Conservation (phyloP, 352 stramenopile genomes). For the Elongisporangium anandrum region DNA sequence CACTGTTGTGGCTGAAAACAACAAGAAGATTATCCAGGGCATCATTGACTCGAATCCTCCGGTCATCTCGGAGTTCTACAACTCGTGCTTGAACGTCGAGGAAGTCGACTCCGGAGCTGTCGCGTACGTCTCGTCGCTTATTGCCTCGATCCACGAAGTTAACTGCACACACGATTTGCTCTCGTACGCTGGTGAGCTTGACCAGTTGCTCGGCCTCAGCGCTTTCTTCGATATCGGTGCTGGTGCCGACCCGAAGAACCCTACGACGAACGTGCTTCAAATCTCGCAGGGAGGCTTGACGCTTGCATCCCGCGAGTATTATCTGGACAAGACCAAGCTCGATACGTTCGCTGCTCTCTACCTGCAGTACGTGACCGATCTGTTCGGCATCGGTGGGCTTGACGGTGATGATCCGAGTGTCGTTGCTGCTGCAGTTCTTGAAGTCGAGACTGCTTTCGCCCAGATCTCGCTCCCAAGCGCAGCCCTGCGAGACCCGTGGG, state of each 20-base stretch:
- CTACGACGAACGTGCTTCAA: constrained; percentile 37
- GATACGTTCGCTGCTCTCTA: constrained; percentile 37
- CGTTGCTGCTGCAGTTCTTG: constrained; percentile 33
- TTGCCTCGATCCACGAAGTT: constrained; percentile 29
- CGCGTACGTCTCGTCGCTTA: constrained; percentile 27
- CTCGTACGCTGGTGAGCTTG: constrained; percentile 32
- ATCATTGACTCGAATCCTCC: constrained; percentile 50
- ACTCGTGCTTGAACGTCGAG: constrained; percentile 40
- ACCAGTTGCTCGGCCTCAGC: constrained; percentile 36
- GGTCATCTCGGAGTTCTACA: constrained; percentile 51
- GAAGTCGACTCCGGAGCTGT: constrained; percentile 36
- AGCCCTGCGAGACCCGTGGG: constrained; percentile 77
- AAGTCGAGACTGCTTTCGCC: constrained; percentile 78
- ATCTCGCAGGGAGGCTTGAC: constrained; percentile 54
- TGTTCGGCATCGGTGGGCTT: constrained; percentile 35
- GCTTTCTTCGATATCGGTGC: constrained; percentile 52
- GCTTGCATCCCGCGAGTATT: constrained; percentile 62
- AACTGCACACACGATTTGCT: constrained; percentile 40
- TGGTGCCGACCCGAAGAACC: constrained; percentile 36
- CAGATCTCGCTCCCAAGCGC: constrained; percentile 84
- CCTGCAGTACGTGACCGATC: constrained; percentile 35
- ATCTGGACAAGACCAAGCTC: constrained; percentile 36
- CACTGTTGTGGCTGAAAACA: constrained; percentile 36
- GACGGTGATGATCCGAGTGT: constrained; percentile 32
- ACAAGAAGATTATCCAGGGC: constrained; percentile 46